phyloP scores from a whole-genome alignment of 495 filamentous ascomycete genomes.

The Talaromyces liani region DNA sequence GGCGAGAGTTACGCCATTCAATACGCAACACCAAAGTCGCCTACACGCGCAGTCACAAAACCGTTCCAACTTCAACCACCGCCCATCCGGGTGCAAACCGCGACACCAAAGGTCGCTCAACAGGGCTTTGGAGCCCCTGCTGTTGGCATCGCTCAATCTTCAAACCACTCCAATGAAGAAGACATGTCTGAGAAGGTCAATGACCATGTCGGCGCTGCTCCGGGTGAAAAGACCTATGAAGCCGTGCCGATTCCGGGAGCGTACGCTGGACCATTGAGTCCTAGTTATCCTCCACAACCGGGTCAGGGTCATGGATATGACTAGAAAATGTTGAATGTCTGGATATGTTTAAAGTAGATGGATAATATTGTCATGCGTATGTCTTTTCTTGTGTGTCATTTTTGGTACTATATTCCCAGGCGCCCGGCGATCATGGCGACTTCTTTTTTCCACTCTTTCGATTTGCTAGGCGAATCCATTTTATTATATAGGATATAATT shows the following conservation, averaged over 20 bases:
- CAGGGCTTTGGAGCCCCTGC: constrained; percentile 44
- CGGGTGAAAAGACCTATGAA: constrained; percentile 43
- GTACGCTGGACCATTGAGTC: constrained; percentile 37
- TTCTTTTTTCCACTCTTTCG: neutral
- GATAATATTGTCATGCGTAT: neutral
- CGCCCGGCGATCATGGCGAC: neutral
- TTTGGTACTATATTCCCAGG: constrained; percentile 2
- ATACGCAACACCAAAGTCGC: constrained; percentile 41
- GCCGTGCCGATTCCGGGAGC: constrained; percentile 46
- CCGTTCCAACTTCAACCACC: constrained; percentile 82
- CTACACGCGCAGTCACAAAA: constrained; percentile 43
- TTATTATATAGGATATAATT: neutral
- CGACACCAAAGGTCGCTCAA: constrained; percentile 62
- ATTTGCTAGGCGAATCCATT: neutral
- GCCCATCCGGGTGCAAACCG: constrained; percentile 65
- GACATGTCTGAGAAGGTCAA: constrained; percentile 12
- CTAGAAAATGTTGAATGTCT: neutral
- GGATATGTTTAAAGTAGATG: neutral
- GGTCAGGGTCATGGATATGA: neutral
- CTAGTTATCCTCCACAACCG: constrained; percentile 20
- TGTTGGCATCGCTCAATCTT: constrained; percentile 14
- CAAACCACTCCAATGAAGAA: constrained; percentile 6
- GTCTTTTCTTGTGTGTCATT: neutral
- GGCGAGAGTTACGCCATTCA: constrained; percentile 38
- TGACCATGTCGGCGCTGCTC: constrained; percentile 37